phyloP scores from a whole-genome alignment of 805 yeast species.

The Candida boleticola region DNA sequence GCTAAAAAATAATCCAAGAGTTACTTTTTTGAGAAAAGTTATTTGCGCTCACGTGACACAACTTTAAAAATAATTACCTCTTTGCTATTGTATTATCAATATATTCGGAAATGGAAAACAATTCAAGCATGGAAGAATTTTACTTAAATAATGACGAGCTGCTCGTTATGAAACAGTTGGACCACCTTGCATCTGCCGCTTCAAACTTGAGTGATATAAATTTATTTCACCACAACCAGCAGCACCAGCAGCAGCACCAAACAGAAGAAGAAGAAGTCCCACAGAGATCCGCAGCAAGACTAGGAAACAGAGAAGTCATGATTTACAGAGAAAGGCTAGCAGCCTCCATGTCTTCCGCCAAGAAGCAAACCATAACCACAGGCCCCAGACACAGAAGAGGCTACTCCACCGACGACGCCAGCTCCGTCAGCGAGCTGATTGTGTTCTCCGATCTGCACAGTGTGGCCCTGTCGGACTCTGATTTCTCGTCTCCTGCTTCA shows the following conservation, averaged over 20 bases:
- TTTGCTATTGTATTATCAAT: too few relatives aligned
- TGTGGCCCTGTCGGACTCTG: not conserved
- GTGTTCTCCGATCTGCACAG: constrained; percentile 1
- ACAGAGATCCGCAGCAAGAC: constrained; percentile 2
- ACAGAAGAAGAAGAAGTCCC: not conserved
- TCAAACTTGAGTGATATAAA: not conserved
- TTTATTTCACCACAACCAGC: constrained; percentile 1
- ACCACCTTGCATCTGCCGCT: not conserved
- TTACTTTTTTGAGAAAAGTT: not conserved
- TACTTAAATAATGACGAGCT: constrained; percentile 1
- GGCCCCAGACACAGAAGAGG: constrained; percentile 4
- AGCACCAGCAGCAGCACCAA: not conserved
- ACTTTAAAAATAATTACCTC: not conserved
- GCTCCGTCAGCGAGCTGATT: constrained; percentile 1
- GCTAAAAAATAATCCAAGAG: not conserved
- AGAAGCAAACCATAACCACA: not conserved
- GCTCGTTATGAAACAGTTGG: constrained; percentile 2
- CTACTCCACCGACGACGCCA: not conserved
- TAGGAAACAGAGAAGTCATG: constrained; percentile 1
- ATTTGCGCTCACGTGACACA: not conserved
- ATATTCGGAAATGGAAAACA: too few relatives aligned
- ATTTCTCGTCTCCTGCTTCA: not conserved
- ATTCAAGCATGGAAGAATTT: not conserved
- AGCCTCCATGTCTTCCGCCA: not conserved
- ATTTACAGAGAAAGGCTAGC: constrained; percentile 1